Percentiles rank a stretch among this genome's conserved stretches.
phyloP scores from a whole-genome alignment of 164 flowering plant genomes.

The Magnolia changhungtana region DNA sequence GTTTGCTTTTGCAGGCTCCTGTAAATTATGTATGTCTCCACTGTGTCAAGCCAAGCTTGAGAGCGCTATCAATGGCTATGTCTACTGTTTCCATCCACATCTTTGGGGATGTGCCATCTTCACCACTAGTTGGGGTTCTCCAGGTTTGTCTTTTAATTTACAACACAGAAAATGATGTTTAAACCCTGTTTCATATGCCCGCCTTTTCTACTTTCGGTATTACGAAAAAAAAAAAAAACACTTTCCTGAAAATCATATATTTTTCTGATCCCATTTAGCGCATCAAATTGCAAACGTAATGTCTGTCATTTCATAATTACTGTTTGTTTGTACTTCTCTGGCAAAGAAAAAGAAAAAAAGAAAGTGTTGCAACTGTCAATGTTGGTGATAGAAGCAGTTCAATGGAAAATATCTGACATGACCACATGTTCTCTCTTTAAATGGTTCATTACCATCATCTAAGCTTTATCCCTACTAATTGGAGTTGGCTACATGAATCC shows the following conservation, averaged over 20 bases:
- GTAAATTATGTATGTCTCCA: constrained; percentile 76
- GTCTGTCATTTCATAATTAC: background rate
- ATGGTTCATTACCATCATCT: no score
- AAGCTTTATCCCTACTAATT: no score
- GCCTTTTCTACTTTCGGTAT: no score
- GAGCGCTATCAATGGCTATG: constrained; percentile 85
- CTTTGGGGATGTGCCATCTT: constrained; percentile 87
- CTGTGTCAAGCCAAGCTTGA: constrained; percentile 67
- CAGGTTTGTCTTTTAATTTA: constrained; percentile 44
- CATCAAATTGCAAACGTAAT: background rate
- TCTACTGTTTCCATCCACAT: constrained; percentile 77
- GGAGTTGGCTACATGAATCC: no score
- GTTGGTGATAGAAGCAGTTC: no score
- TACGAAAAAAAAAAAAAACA: no score
- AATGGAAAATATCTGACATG: no score
- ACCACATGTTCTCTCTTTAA: no score
- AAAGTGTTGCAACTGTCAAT: no score
- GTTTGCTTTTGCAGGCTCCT: constrained; percentile 62
- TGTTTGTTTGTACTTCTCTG: background rate
- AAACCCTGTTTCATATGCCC: background rate
- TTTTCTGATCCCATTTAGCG: no score
- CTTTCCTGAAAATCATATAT: no score
- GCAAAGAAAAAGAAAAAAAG: no score
- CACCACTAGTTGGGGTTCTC: constrained; percentile 80
- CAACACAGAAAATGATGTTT: background rate